Evolutionary conservation across 2,329 filamentous ascomycete genomes (phyloP).

Genomic region (Ophiostoma himal-ulmi): DNA sequence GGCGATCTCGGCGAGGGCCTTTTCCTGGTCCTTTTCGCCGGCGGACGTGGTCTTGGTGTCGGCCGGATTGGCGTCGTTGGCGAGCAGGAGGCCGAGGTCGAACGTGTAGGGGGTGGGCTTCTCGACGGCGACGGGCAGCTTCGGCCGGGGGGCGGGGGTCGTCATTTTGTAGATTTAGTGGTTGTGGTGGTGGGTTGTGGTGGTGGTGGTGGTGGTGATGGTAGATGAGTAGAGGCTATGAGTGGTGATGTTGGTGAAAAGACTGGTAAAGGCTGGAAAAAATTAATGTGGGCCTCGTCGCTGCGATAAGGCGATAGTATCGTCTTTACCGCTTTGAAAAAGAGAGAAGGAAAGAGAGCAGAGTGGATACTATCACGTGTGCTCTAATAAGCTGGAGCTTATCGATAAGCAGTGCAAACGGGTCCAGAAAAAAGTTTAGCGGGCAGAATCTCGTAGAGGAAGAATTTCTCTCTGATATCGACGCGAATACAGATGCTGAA

Average conservation of each 20-base stretch:
- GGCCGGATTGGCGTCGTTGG: slow-evolving; percentile 77
- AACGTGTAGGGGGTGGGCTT: slow-evolving; percentile 90
- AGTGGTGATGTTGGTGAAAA: not conserved
- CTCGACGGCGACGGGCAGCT: slow-evolving; percentile 59
- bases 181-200: not conserved
- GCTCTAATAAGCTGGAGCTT: not conserved
- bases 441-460: slow-evolving; percentile 5
- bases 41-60: slow-evolving; percentile 45
- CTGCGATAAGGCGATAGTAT: slow-evolving; percentile 14
- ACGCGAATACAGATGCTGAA: not conserved
- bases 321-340: slow-evolving; percentile 8
- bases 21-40: slow-evolving; percentile 43
- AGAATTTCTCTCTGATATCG: not conserved
- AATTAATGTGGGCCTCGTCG: slow-evolving; percentile 10
- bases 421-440: slow-evolving; percentile 14
- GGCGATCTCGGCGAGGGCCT: slow-evolving; percentile 63
- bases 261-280: slow-evolving; percentile 14
- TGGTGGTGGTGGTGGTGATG: not conserved
- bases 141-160: slow-evolving; percentile 33
- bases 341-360: not conserved
- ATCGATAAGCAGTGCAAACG: not conserved
- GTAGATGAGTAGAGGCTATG: too few relatives aligned
- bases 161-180: slow-evolving; percentile 22
- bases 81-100: slow-evolving; percentile 82
- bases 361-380: slow-evolving; percentile 2